A percentile compares a stretch with the other conserved stretches of the same genome.
These are phyloP conservation scores for Leccinum subrobustum DNA, from an alignment of 1,284 basidiomycete species.

Conservation along the genomic window DNA sequence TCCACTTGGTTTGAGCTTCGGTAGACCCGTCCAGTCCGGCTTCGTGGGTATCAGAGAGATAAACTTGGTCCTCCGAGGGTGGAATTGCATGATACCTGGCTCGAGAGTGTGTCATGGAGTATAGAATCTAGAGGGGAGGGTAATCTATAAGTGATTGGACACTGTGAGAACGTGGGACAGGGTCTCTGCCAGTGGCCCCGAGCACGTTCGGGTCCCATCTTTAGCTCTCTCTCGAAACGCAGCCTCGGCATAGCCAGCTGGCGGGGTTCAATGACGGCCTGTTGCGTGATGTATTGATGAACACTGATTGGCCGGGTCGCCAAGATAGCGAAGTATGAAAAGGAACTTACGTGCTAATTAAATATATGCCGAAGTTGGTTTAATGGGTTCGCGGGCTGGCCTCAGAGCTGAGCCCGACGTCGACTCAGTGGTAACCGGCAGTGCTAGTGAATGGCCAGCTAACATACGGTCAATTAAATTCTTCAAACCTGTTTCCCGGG, in stretches of 20 bases:
- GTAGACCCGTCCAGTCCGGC: background rate
- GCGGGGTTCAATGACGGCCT: background rate
- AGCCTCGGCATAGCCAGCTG: background rate
- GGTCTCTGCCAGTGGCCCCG: background rate
- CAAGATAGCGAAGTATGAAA: background rate
- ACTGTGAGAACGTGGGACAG: background rate
- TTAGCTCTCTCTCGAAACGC: background rate
- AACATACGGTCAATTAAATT: background rate
- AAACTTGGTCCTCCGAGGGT: conserved; percentile 18
- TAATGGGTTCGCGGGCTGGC: background rate
- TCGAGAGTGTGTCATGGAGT: conserved; percentile 13
- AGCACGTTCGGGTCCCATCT: background rate
- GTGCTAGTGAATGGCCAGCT: background rate
- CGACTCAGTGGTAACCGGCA: too few species aligned
- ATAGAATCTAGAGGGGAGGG: background rate
- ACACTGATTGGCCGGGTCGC: background rate
- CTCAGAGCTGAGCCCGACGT: too few species aligned
- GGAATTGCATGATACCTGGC: conserved; percentile 20
- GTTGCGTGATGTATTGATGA: background rate
- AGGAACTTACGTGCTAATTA: background rate
- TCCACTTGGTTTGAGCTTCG: conserved; percentile 50
- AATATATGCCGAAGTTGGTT: background rate
- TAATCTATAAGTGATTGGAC: background rate
- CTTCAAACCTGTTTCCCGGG: too few species aligned
- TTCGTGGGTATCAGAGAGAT: background rate